Evolutionary conservation across 2,329 filamentous ascomycete genomes (phyloP).

Genomic region (Fonsecaea nubica): DNA sequence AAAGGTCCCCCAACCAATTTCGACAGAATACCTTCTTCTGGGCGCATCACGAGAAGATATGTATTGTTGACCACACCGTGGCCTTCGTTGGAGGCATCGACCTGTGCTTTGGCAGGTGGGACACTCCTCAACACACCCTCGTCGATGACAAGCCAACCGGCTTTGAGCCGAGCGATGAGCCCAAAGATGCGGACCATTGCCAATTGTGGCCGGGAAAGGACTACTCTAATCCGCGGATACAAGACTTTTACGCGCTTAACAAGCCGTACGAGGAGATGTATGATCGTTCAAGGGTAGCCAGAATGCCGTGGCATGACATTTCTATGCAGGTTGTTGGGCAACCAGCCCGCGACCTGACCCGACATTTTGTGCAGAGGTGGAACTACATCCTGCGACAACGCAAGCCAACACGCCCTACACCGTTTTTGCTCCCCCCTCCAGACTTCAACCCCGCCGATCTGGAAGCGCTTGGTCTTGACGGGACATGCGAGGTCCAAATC

Average conservation of each 20-base stretch:
- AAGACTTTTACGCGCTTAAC: constrained; percentile 91
- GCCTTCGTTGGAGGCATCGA: constrained; percentile 96
- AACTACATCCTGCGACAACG: constrained; percentile 93
- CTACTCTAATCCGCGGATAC: constrained; percentile 93
- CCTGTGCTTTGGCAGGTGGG: constrained; percentile 96
- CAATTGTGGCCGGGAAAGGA: constrained; percentile 98
- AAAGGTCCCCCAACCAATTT: constrained; percentile 95
- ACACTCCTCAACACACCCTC: constrained; percentile 89
- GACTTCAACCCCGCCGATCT: constrained; percentile 88
- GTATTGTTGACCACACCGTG: constrained; percentile 92
- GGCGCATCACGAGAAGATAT: constrained; percentile 98
- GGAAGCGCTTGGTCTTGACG: constrained; percentile 83
- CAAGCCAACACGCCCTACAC: constrained; percentile 90
- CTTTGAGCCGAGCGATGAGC: constrained; percentile 77
- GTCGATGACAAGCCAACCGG: constrained; percentile 94
- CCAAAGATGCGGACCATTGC: constrained; percentile 90
- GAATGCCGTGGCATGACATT: constrained; percentile 99
- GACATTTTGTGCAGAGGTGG: constrained; percentile 97
- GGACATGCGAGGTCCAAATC: constrained; percentile 96
- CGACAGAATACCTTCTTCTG: constrained; percentile 99
- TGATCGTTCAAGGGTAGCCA: constrained; percentile 81
- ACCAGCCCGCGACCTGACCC: constrained; percentile 88
- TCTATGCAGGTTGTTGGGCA: constrained; percentile 97
- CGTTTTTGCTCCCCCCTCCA: constrained; percentile 89
- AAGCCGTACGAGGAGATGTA: constrained; percentile 99